Evolutionary conservation across 768 basidiomycete genomes (phyloP).

Genomic region (Mycena sanguinolenta): DNA sequence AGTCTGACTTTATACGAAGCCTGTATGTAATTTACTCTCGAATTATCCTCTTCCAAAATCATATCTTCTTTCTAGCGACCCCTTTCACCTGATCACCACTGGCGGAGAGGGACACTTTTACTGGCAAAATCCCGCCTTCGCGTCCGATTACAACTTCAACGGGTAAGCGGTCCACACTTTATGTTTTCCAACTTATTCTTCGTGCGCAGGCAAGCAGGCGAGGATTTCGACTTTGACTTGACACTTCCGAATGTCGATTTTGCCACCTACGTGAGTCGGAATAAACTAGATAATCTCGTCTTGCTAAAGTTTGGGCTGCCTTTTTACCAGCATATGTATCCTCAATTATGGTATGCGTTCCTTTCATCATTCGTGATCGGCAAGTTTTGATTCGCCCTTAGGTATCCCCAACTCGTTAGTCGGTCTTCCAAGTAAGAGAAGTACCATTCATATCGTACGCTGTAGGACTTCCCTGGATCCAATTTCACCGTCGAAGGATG

Average conservation of each 20-base stretch:
- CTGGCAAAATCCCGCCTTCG: constrained; percentile 54
- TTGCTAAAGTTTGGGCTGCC: constrained; percentile 39
- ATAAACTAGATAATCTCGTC: constrained; percentile 9
- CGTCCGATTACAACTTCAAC: constrained; percentile 69
- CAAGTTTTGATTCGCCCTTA: constrained; percentile 20
- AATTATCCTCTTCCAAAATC: background rate
- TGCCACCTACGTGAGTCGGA: constrained; percentile 61
- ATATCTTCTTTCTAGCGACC: constrained; percentile 53
- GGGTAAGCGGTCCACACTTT: constrained; percentile 40
- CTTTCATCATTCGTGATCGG: background rate
- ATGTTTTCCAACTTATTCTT: background rate
- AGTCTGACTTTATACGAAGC: constrained; percentile 64
- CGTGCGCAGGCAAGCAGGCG: constrained; percentile 53
- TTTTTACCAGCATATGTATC: constrained; percentile 55
- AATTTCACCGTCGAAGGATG: constrained; percentile 64
- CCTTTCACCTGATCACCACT: constrained; percentile 66
- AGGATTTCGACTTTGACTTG: constrained; percentile 66
- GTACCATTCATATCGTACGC: background rate
- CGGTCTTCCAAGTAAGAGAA: background rate
- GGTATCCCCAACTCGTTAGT: constrained; percentile 55
- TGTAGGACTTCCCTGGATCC: constrained; percentile 60
- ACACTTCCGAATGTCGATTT: constrained; percentile 67
- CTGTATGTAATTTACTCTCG: constrained; percentile 55
- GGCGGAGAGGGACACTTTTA: constrained; percentile 72
- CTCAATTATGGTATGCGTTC: constrained; percentile 39